These are phyloP conservation scores for Fusarium robinianum DNA, from an alignment of 2,329 filamentous ascomycete species.

Conservation along the genomic window DNA sequence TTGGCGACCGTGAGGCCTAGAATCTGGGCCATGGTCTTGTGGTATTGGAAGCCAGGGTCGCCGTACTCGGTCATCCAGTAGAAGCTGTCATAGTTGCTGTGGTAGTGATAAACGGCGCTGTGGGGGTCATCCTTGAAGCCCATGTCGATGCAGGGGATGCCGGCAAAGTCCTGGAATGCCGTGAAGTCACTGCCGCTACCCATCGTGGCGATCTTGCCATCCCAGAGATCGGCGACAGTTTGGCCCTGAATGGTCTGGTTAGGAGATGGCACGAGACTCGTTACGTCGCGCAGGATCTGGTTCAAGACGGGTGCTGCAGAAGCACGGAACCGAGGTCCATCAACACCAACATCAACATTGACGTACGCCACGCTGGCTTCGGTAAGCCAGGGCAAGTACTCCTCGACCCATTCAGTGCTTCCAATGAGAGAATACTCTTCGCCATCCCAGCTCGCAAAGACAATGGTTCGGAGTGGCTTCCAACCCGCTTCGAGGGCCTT, in stretches of 20 bases:
- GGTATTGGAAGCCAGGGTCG: conserved; percentile 70
- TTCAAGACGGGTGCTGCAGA: conserved; percentile 77
- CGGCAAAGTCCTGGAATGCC: conserved; percentile 74
- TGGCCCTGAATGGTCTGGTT: conserved; percentile 76
- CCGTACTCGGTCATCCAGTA: conserved; percentile 85
- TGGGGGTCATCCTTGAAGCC: conserved; percentile 54
- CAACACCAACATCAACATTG: conserved; percentile 79
- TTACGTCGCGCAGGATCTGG: conserved; percentile 70
- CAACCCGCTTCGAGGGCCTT: conserved; percentile 64
- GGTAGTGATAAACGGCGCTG: conserved; percentile 75
- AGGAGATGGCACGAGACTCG: conserved; percentile 66
- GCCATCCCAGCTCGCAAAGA: conserved; percentile 83
- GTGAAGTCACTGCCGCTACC: conserved; percentile 76
- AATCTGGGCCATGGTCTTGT: conserved; percentile 68
- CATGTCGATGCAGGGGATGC: conserved; percentile 68
- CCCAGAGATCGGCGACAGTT: conserved; percentile 72
- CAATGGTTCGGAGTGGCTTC: conserved; percentile 78
- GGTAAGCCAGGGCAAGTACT: conserved; percentile 80
- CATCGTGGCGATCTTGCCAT: conserved; percentile 65
- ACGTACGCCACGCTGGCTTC: conserved; percentile 77
- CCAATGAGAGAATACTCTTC: conserved; percentile 87
- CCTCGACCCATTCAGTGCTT: conserved; percentile 91
- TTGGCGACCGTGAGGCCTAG: conserved; percentile 65
- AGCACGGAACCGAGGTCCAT: conserved; percentile 65
- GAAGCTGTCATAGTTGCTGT: conserved; percentile 90